phyloP scores from a whole-genome alignment of 805 yeast genomes.

The Wickerhamomyces ciferrii region DNA sequence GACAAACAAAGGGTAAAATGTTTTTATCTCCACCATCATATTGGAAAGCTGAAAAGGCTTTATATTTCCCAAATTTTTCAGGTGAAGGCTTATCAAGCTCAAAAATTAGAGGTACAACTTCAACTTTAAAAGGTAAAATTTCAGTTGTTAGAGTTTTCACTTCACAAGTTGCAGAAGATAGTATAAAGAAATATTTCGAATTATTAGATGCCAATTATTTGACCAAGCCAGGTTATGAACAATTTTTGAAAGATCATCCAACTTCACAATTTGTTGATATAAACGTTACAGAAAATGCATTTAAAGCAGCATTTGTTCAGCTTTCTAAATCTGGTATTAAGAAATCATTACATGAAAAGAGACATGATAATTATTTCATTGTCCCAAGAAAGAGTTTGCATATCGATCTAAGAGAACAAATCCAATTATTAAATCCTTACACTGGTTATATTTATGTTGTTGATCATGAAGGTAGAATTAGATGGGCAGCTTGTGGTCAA shows the following conservation, averaged over 20 bases:
- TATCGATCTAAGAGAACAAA: constrained; percentile 47
- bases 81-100: constrained; percentile 45
- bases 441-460: constrained; percentile 81
- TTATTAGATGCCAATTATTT: constrained; percentile 37
- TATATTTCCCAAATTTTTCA: constrained; percentile 76
- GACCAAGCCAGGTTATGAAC: constrained; percentile 32
- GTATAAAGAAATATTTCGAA: constrained; percentile 56
- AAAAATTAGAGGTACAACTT: constrained; percentile 24
- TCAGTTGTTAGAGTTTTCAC: constrained; percentile 64
- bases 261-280: constrained; percentile 70
- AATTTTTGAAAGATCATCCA: constrained; percentile 38
- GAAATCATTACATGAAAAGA: constrained; percentile 37
- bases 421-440: constrained; percentile 67
- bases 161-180: constrained; percentile 64
- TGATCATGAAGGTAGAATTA: constrained; percentile 65
- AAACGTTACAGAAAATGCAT: constrained; percentile 65
- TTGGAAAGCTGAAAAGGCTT: constrained; percentile 66
- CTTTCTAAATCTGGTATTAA: constrained; percentile 42
- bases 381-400: constrained; percentile 57
- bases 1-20: constrained; percentile 78
- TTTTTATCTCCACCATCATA: constrained; percentile 78
- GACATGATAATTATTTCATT: constrained; percentile 57
- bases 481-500: constrained; percentile 91
- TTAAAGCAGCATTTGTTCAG: constrained; percentile 62
- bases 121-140: constrained; percentile 42